These are phyloP conservation scores for Melastoma candidum DNA, from an alignment of 441 rosid genomes.

Conservation along the genomic window DNA sequence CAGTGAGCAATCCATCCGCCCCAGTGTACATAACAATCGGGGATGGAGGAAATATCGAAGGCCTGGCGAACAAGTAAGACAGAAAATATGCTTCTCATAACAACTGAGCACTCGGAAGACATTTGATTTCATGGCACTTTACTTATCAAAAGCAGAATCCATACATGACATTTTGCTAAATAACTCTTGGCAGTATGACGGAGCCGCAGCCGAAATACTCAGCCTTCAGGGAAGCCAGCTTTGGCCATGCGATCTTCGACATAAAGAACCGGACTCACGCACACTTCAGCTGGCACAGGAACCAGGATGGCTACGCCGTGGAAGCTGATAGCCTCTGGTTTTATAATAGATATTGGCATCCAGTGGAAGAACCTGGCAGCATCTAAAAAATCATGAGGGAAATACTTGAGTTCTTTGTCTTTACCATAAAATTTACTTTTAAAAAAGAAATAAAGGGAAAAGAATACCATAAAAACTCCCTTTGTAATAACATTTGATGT, in stretches of 20 bases:
- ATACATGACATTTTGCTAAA: too few species aligned
- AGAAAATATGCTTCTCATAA: neutral
- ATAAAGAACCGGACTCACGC: slow-evolving; percentile 18
- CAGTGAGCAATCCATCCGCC: slow-evolving; percentile 8
- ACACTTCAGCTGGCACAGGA: slow-evolving; percentile 14
- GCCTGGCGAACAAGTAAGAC: slow-evolving; percentile 13
- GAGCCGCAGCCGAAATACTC: slow-evolving; percentile 17
- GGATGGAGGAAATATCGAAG: slow-evolving; percentile 20
- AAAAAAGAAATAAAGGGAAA: too few species aligned
- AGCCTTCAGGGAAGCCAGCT: slow-evolving; percentile 16
- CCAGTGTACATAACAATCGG: slow-evolving; percentile 18
- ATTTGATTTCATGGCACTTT: too few species aligned
- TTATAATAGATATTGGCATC: slow-evolving; percentile 11
- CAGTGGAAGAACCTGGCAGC: slow-evolving; percentile 7
- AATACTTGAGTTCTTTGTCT: too few species aligned
- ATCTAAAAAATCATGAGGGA: neutral
- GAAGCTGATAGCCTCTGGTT: slow-evolving; percentile 18
- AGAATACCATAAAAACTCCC: too few species aligned
- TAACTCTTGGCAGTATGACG: slow-evolving; percentile 9
- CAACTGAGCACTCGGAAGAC: too few species aligned
- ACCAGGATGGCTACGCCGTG: slow-evolving; percentile 15
- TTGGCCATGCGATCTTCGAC: slow-evolving; percentile 13
- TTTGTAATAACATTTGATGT: too few species aligned
- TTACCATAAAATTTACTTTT: too few species aligned
- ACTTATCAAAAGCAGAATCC: too few species aligned